These are phyloP conservation scores for Rutidosis leptorrhynchoides DNA, from an alignment of 129 eudicot genomes.

Conservation along the genomic window DNA sequence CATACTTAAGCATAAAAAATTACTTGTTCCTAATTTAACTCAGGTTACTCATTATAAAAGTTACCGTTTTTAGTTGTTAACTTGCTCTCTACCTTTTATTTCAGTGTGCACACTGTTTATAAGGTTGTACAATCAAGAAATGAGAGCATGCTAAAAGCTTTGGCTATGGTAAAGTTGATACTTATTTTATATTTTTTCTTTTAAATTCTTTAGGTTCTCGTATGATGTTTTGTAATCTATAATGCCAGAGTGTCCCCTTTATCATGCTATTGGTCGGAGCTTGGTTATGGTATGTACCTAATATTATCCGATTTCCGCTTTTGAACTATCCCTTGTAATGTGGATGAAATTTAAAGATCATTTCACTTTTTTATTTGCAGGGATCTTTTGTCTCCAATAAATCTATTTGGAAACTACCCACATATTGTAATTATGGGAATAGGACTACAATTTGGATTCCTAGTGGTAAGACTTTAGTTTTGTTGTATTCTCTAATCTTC, in stretches of 20 bases:
- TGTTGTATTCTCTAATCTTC: neutral
- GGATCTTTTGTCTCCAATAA: conserved; percentile 9
- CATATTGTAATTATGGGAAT: conserved; percentile 42
- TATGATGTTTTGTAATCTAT: neutral
- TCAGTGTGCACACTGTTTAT: conserved; percentile 7
- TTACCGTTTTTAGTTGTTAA: conserved; percentile 2
- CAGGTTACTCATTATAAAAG: neutral
- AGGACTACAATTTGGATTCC: conserved; percentile 81
- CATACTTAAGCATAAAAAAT: neutral
- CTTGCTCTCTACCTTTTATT: neutral
- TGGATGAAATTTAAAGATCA: conserved; percentile 6
- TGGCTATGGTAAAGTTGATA: neutral
- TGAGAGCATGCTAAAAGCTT: conserved; percentile 18
- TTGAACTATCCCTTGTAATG: neutral
- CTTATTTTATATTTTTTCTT: neutral
- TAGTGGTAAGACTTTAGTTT: conserved; percentile 31
- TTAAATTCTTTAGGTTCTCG: neutral
- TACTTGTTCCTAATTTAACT: neutral
- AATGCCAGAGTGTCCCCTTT: conserved; percentile 6
- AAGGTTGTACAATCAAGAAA: conserved; percentile 9
- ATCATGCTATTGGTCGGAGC: neutral
- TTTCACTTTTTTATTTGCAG: neutral
- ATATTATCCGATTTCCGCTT: neutral
- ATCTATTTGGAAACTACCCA: conserved; percentile 7
- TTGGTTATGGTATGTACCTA: conserved; percentile 6